A percentile compares a stretch with the other conserved stretches of the same genome.
Conservation (phyloP, 129 eudicot genomes). For the Silybum marianum region DNA sequence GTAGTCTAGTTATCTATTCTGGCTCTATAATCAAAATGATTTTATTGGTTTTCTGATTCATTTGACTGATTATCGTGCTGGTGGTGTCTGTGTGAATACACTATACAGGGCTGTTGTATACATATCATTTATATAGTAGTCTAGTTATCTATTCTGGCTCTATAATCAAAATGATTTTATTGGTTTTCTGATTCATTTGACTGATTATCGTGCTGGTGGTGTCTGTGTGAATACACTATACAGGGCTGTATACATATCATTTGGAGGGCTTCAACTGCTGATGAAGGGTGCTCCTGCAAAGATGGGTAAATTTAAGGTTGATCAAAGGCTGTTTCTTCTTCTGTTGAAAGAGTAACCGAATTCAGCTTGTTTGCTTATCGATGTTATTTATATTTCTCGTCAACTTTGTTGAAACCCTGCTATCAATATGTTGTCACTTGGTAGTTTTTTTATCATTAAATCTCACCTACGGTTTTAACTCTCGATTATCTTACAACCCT, state of each 20-base stretch:
- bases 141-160: neutral
- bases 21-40: neutral
- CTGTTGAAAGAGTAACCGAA: slow-evolving; percentile 48
- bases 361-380: neutral
- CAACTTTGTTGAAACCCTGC: neutral
- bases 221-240: slow-evolving; percentile 11
- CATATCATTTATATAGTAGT: slow-evolving; percentile 50
- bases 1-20: neutral
- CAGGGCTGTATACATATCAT: slow-evolving; percentile 70
- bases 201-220: neutral
- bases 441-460: too few species aligned
- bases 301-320: slow-evolving; percentile 70
- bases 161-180: neutral
- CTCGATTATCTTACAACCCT: too few species aligned
- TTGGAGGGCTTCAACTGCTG: slow-evolving; percentile 85
- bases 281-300: slow-evolving; percentile 56
- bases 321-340: slow-evolving; percentile 74
- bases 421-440: too few species aligned
- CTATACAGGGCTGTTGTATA: slow-evolving; percentile 64
- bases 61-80: neutral
- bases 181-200: neutral
- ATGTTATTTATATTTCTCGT: neutral
- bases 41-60: neutral
- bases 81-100: slow-evolving; percentile 15
- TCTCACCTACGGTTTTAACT: too few species aligned